Evolutionary conservation across 345 rosid genomes (phyloP).

Genomic region (Theobroma cacao): DNA sequence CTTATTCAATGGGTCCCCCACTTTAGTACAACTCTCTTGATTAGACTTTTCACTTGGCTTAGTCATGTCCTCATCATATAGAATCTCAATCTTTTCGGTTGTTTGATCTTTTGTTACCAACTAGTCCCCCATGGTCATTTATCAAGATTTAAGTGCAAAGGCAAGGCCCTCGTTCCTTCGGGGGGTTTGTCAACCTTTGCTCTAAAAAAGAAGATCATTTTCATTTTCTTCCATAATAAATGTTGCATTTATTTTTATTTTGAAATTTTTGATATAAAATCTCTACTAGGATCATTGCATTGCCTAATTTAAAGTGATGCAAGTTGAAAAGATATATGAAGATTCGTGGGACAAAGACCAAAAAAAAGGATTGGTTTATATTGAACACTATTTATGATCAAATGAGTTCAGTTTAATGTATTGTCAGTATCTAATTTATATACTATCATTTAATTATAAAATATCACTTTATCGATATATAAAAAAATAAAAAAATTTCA

Average conservation of each 20-base stretch:
- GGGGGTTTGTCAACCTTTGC: not conserved
- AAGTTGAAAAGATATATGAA: not conserved
- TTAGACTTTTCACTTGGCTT: not conserved
- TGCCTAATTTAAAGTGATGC: not conserved
- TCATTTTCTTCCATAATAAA: not conserved
- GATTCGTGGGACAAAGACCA: not conserved
- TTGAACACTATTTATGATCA: not conserved
- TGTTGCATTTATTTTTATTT: not conserved
- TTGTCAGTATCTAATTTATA: no score
- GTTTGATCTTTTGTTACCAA: not conserved
- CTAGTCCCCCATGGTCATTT: no score
- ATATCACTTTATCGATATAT: no score
- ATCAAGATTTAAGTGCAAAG: not conserved
- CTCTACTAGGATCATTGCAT: not conserved
- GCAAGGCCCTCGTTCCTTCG: not conserved
- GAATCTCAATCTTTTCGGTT: not conserved
- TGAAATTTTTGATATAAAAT: not conserved
- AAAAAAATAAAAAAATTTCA: no score
- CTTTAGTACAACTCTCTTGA: not conserved
- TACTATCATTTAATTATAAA: no score
- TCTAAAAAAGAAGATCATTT: not conserved
- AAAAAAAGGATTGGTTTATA: not conserved
- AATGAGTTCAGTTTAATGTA: no score
- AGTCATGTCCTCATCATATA: slow-evolving; percentile 9
- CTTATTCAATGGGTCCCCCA: not conserved